phyloP scores from a whole-genome alignment of 2,329 filamentous ascomycete genomes.

The Metarhizium album region DNA sequence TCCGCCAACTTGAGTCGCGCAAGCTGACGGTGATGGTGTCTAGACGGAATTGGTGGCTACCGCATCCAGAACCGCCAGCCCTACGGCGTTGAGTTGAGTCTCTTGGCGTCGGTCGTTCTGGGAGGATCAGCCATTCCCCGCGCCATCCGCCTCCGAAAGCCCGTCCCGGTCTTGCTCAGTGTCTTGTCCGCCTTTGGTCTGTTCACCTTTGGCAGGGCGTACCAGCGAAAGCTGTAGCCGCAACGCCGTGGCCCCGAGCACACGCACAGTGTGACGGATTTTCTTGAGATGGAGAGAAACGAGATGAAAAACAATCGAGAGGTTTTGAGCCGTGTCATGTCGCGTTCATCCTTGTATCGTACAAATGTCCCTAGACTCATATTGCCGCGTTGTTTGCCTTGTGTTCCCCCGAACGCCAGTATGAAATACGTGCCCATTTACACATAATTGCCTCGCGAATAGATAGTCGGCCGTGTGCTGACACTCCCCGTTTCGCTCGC shows the following conservation, averaged over 20 bases:
- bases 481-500: background rate
- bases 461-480: background rate
- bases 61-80: constrained; percentile 64
- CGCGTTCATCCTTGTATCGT: background rate
- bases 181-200: constrained; percentile 70
- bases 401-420: background rate
- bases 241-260: background rate
- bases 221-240: constrained; percentile 28
- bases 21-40: background rate
- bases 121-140: constrained; percentile 77
- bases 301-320: background rate
- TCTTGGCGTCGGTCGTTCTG: constrained; percentile 78
- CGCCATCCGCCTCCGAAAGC: constrained; percentile 74
- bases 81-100: constrained; percentile 80
- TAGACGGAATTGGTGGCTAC: constrained; percentile 69
- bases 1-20: background rate
- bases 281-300: background rate
- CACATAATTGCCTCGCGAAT: background rate
- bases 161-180: constrained; percentile 71
- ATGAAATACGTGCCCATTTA: background rate
- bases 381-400: background rate
- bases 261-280: background rate
- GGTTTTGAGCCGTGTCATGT: background rate
- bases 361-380: background rate
- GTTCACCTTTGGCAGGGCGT: constrained; percentile 67